Conservation (phyloP, 2,329 filamentous ascomycete genomes). For the Aspergillus versicolor region DNA sequence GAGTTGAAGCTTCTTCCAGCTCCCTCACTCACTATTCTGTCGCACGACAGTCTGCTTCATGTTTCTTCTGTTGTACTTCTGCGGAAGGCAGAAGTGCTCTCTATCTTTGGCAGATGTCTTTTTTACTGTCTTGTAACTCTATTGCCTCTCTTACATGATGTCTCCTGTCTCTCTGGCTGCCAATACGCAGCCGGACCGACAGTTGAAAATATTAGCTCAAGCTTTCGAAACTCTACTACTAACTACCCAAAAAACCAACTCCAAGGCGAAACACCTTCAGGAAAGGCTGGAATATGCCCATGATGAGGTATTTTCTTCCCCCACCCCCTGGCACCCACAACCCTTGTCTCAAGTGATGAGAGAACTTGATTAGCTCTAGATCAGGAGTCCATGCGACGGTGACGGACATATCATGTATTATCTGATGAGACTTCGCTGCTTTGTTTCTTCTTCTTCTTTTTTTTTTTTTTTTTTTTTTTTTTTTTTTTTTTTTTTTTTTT, state of each 20-base stretch:
- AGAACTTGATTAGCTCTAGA: conserved; percentile 74
- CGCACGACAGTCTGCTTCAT: conserved; percentile 16
- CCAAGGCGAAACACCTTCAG: conserved; percentile 40
- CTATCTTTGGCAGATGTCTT: conserved; percentile 22
- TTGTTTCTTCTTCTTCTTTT: not conserved
- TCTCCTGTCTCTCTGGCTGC: conserved; percentile 31
- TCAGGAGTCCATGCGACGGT: conserved; percentile 66
- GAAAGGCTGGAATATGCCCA: conserved; percentile 38
- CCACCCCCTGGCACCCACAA: not conserved
- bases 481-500: too few species aligned
- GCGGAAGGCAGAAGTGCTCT: conserved; percentile 25
- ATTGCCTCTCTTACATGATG: conserved; percentile 25
- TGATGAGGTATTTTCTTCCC: conserved; percentile 36
- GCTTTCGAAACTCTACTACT: conserved; percentile 45
- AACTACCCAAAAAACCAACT: conserved; percentile 39
- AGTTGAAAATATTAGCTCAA: conserved; percentile 38
- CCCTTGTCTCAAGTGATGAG: conserved; percentile 48
- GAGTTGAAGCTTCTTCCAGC: conserved; percentile 7
- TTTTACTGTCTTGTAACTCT: conserved; percentile 24
- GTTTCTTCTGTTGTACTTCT: conserved; percentile 25
- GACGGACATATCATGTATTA: conserved; percentile 64
- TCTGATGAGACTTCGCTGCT: conserved; percentile 44
- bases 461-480: conserved; percentile 5
- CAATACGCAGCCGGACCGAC: conserved; percentile 33
- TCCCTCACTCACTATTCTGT: conserved; percentile 20